A percentile compares a stretch with the other conserved stretches of the same genome.
Evolutionary conservation across 345 rosid genomes (phyloP).

Genomic region (Citrus medica): DNA sequence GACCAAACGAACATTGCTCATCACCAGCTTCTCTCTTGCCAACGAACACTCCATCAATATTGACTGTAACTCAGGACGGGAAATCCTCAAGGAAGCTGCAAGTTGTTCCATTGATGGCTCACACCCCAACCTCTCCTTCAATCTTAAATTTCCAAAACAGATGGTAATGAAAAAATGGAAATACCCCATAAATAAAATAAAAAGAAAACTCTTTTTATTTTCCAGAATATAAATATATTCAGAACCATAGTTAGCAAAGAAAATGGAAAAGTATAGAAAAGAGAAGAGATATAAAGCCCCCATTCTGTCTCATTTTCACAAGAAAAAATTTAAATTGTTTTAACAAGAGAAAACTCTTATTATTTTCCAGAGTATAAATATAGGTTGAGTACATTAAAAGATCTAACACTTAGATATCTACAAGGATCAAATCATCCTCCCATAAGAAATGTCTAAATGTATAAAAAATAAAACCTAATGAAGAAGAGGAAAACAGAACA

Average conservation of each 20-base stretch:
- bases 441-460: not conserved
- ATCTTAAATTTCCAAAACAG: slow-evolving; percentile 27
- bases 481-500: not conserved
- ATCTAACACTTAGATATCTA: not conserved
- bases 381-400: not conserved
- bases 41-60: slow-evolving; percentile 61
- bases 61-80: slow-evolving; percentile 71
- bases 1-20: slow-evolving; percentile 97
- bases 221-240: not conserved
- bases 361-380: not conserved
- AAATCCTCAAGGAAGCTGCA: slow-evolving; percentile 71
- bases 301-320: not conserved
- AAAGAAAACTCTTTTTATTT: not conserved
- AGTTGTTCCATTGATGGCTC: slow-evolving; percentile 89
- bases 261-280: not conserved
- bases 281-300: not conserved
- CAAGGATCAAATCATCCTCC: not conserved
- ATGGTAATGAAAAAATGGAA: not conserved
- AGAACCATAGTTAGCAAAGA: not conserved
- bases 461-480: not conserved
- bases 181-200: not conserved
- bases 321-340: not conserved
- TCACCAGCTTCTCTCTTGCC: slow-evolving; percentile 91
- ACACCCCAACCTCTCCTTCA: slow-evolving; percentile 77
- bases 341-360: not conserved